Base-by-base conservation (phyloP, 1,284 basidiomycete genomes). In the Sporisorium iseilematis-ciliati region DNA sequence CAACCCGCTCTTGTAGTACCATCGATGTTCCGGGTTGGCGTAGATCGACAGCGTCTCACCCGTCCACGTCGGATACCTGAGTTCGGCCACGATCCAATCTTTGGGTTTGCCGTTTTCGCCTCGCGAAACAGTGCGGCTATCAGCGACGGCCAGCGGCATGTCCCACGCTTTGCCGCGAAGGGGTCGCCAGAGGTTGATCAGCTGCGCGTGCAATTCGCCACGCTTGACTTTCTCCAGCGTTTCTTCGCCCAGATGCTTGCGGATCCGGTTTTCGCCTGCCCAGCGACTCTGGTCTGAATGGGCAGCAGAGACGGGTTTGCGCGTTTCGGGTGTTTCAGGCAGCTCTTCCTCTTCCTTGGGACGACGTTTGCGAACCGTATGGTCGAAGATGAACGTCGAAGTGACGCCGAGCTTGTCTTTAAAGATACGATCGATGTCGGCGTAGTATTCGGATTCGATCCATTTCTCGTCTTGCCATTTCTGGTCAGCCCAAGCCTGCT, bases 141-240 rank as follows among this genome's bases (percentile, higher is more conserved):
- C 91, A 75, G 90, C 91, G 6, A 91, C 85, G 1, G 89, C 89
- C 43, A 91, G 87, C 1, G 91, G 91, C 85, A 86, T 88, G 78
- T 91, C 90, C 40, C 86, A 82, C 10, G 90, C 88, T 3, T 88
- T 80, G 65, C 88, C 85, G 7, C 83, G 73, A 65, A 92, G 90
- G 1, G 91, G 91, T 8, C 90, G 86, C 91, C 91, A 92, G 63
- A 92, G 88, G 85, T 92, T 92, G 85, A 92, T 89, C 57, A 91
- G 89, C 81, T 91, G 90, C 85, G 89, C 89, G 23, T 89, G 88
- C 26, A 79, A 49, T 33, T 80, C 61, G 20, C 75, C 79, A 4
- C 45, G 38, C 41, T 75, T 67, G 53, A 81, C 79, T 20, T 52
- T 50, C 12, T 75, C 72, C 14, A 78, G 66, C 38, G 58, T 59